Percentiles rank a stretch among this genome's conserved stretches.
Conservation (phyloP, 768 basidiomycete genomes). For the Hypholoma sublateritium region DNA sequence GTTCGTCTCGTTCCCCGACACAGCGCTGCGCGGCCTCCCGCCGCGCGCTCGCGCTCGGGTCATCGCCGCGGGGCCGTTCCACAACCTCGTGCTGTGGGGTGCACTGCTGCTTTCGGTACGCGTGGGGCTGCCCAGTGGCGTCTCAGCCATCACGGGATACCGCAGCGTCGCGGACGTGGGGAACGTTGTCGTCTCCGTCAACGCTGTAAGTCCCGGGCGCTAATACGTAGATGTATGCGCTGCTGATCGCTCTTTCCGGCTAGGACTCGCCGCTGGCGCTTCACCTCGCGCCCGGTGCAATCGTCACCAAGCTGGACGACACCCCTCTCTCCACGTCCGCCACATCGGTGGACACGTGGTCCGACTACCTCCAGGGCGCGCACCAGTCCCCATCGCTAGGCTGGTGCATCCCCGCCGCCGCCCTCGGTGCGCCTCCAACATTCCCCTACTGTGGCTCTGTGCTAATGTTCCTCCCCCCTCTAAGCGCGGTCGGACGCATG, state of each 20-base stretch:
- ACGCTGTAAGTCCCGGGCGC: slow-evolving; percentile 41
- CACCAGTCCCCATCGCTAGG: slow-evolving; percentile 33
- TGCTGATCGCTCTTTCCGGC: background rate
- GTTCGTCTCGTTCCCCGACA: slow-evolving; percentile 61
- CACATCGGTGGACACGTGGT: slow-evolving; percentile 43
- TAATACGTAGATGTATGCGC: background rate
- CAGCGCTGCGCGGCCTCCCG: slow-evolving; percentile 36
- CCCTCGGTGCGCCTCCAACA: slow-evolving; percentile 16
- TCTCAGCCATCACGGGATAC: slow-evolving; percentile 45
- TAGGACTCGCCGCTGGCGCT: slow-evolving; percentile 63
- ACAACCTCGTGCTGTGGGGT: slow-evolving; percentile 67
- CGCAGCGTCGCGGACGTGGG: slow-evolving; percentile 51
- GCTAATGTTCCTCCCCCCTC: background rate
- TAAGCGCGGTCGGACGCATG: slow-evolving; percentile 22
- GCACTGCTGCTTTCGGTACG: slow-evolving; percentile 40
- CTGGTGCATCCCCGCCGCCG: slow-evolving; percentile 56
- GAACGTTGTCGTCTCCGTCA: slow-evolving; percentile 53
- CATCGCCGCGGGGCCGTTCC: slow-evolving; percentile 72
- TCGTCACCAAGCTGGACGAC: slow-evolving; percentile 73
- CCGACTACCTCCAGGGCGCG: slow-evolving; percentile 36
- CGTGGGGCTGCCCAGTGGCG: slow-evolving; percentile 27
- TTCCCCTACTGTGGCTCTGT: background rate
- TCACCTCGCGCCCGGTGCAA: slow-evolving; percentile 53
- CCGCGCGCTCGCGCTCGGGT: slow-evolving; percentile 55
- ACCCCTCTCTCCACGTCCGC: slow-evolving; percentile 33